Base-by-base conservation (phyloP, 352 stramenopile genomes). In the Phytophthora sp. region DNA sequence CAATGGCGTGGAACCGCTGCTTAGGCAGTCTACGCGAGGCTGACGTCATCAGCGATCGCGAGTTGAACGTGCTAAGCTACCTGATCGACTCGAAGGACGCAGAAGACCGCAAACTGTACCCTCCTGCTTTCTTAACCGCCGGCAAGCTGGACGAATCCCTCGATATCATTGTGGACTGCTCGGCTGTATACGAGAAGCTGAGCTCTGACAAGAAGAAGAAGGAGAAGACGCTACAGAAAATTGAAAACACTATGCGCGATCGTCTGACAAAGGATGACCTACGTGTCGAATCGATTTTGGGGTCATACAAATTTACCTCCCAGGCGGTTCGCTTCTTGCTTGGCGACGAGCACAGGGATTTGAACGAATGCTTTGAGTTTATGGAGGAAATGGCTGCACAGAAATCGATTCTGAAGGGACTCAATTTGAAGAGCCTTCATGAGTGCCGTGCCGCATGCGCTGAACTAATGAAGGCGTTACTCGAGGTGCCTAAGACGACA, bases 141-240 rank as follows among this genome's bases (percentile, higher is more conserved):
- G 88, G 88, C 7, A 96, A 94, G 45, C 45, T 96, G n/a, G 86
- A 96, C 52, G 86, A 96, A 63, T 93, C 88, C 12, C 73, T 96
- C 21, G 88, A 96, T 49, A 96, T 94, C 50, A 88, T 93, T 38
- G 77, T 80, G 0, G 88, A 96, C 23, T 96, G 88, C 42, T 79
- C 82, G 0, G 73, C 84, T 13, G 58, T 94, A 23, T 93, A 94
- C 54, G 84, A 96, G 53, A 92, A 93, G 57, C 74, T 96, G 20
- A 88, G 82, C 54, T 83, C 78, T 2, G 88, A 94, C 70, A 94
- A 95, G 64, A 96, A 96, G 69, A 94, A 94, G 65, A 93, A 96
- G 52, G 88, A 92, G 13, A 96, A 96, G 71, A 71, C 83, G 2
- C 58, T 96, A 21, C 86, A 96, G 59, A 96, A 94, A 72, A 89